Base-by-base conservation (phyloP, 2,329 filamentous ascomycete genomes). In the Penicillium sp. region DNA sequence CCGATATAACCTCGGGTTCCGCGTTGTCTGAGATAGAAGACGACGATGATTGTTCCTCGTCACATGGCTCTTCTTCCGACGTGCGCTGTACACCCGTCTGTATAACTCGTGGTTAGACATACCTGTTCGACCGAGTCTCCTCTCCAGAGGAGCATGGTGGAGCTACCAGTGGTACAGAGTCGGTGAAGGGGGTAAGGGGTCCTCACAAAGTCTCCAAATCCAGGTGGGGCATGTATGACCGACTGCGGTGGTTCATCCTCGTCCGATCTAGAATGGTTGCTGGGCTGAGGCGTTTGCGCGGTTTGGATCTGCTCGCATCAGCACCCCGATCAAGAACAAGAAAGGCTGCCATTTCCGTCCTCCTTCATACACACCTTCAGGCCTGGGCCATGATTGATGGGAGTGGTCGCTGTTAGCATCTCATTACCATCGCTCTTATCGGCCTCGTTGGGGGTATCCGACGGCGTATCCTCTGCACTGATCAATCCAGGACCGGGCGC, bases 221-320 rank as follows among this genome's bases (percentile, higher is more conserved):
- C 90, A 58, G 90, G 81, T 0, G 92, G 91, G 13, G 90, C 90
- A 78, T 96, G 92, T 61, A 97, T 96, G 48, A 96, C 92, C 1
- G 92, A 97, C 46, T 90, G 82, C 20, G 91, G 87, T 60, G 74
- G 68, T 45, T 75, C 74, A 48, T 92, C 90, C 59, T 96, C 90
- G 55, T 85, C 86, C 20, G 82, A 81, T 46, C 76, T 75, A 43
- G 55, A 32, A 46, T 51, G 55, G 17, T 51, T 56, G 17, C 50
- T 56, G n/a, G 46, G 49, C 7, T 50, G 51, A 48, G 46, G 42
- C 30, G 54, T 48, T 39, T 57, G 61, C 18, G 54, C 51, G 20
- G 67, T 72, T 58, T 63, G 64, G 42, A 72, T 67, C 72, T 74
- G 43, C 20, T 43, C 26, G 4, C 12, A 46, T 56, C 29, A 55